These are phyloP conservation scores for Lolium perenne DNA, from an alignment of 176 grass and related monocot species.

Conservation along the genomic window DNA sequence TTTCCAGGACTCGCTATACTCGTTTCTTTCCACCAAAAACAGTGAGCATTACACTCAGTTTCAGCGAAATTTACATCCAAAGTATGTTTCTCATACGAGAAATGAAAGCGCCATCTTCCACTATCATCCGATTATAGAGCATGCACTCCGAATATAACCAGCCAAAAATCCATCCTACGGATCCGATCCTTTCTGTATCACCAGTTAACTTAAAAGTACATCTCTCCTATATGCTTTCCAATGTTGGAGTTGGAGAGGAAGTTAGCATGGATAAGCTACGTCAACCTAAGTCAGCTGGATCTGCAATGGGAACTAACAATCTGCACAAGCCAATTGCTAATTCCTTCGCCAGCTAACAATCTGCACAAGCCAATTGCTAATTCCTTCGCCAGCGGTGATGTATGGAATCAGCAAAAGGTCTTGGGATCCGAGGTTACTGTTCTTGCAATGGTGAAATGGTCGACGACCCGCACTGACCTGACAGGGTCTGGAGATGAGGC, in stretches of 20 bases:
- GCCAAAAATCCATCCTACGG: background rate
- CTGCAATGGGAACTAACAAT: background rate
- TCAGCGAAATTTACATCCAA: background rate
- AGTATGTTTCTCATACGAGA: background rate
- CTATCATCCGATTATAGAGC: background rate
- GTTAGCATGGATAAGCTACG: slow-evolving; percentile 5
- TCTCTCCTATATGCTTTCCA: slow-evolving; percentile 23
- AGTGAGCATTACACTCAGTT: background rate
- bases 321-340: background rate
- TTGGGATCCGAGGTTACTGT: slow-evolving; percentile 35
- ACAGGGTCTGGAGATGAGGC: slow-evolving; percentile 74
- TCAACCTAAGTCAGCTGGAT: slow-evolving; percentile 36
- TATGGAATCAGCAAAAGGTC: slow-evolving; percentile 26
- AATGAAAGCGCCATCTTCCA: background rate
- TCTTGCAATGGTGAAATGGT: slow-evolving; percentile 82
- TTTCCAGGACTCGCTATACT: background rate
- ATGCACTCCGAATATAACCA: background rate
- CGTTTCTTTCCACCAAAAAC: background rate
- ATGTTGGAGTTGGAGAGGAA: background rate
- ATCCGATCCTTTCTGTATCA: background rate
- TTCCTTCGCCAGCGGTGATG: background rate
- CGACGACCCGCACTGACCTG: slow-evolving; percentile 69
- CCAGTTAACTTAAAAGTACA: slow-evolving; percentile 9
- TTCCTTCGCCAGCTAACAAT: background rate
- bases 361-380: background rate